Percentiles rank a stretch among this genome's conserved stretches.
These are phyloP conservation scores for Beverwykella pulmonaria DNA, from an alignment of 495 filamentous ascomycete species.

Conservation along the genomic window DNA sequence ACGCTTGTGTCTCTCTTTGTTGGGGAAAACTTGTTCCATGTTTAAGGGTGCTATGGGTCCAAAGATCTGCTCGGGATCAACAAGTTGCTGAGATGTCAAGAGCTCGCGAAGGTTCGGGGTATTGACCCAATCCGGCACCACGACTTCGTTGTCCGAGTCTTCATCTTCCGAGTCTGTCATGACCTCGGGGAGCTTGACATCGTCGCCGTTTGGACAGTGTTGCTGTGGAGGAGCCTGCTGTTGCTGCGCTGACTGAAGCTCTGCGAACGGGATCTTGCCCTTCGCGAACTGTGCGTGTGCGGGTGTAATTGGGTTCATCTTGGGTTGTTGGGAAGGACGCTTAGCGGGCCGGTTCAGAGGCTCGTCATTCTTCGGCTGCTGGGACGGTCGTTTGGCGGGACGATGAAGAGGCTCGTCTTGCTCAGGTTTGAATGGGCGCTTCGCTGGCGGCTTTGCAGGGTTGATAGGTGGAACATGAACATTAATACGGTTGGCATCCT, in stretches of 20 bases:
- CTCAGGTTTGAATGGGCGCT: constrained; percentile 61
- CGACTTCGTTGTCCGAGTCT: constrained; percentile 64
- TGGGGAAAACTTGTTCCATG: constrained; percentile 94
- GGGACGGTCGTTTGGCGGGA: constrained; percentile 59
- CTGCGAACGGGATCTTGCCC: constrained; percentile 86
- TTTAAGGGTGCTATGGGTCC: constrained; percentile 81
- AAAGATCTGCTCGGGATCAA: constrained; percentile 86
- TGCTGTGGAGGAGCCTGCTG: constrained; percentile 45
- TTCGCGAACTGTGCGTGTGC: constrained; percentile 64
- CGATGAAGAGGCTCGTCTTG: constrained; percentile 54
- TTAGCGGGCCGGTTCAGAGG: constrained; percentile 54
- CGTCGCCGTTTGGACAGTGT: constrained; percentile 76
- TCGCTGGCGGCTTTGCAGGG: constrained; percentile 63
- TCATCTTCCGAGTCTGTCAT: constrained; percentile 85
- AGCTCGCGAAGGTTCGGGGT: constrained; percentile 72
- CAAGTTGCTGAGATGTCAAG: constrained; percentile 73
- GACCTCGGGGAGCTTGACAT: constrained; percentile 85
- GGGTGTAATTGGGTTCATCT: constrained; percentile 51
- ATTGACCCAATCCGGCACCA: constrained; percentile 79
- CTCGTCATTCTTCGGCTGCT: constrained; percentile 55
- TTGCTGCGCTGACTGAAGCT: constrained; percentile 60
- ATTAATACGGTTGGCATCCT: constrained; percentile 54
- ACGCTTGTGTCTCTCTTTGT: constrained; percentile 76
- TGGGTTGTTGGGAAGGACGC: constrained; percentile 56
- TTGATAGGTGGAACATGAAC: constrained; percentile 60